Percentiles rank a stretch among this genome's conserved stretches.
phyloP scores from a whole-genome alignment of 2,329 filamentous ascomycete genomes.

The Didymella keratinophila region DNA sequence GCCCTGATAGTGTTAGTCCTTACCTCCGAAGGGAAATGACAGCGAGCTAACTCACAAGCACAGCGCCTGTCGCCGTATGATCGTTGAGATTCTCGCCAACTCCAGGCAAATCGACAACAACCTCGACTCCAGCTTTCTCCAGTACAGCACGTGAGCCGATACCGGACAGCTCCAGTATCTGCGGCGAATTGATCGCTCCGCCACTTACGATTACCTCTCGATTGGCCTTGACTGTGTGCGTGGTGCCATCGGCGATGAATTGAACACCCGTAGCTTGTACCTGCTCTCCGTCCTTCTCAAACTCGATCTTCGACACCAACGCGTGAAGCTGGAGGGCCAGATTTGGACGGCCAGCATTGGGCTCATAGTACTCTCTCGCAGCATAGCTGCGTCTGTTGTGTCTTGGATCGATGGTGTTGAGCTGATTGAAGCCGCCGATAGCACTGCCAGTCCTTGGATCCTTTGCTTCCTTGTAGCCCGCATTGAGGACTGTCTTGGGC shows the following conservation, averaged over 20 bases:
- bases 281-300: slow-evolving; percentile 53
- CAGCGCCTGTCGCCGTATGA: slow-evolving; percentile 35
- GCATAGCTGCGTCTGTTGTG: slow-evolving; percentile 45
- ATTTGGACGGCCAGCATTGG: slow-evolving; percentile 53
- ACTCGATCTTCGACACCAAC: slow-evolving; percentile 56
- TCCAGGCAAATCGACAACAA: slow-evolving; percentile 38
- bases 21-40: not conserved
- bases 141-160: slow-evolving; percentile 39
- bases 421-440: slow-evolving; percentile 44
- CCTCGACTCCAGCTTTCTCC: slow-evolving; percentile 35
- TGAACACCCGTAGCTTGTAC: slow-evolving; percentile 49
- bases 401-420: slow-evolving; percentile 38
- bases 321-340: slow-evolving; percentile 59
- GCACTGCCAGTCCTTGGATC: slow-evolving; percentile 40
- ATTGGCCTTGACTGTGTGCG: slow-evolving; percentile 36
- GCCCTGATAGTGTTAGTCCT: slow-evolving; percentile 17
- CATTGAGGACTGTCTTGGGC: slow-evolving; percentile 38
- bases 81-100: slow-evolving; percentile 51
- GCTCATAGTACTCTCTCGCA: slow-evolving; percentile 48
- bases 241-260: slow-evolving; percentile 51
- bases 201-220: slow-evolving; percentile 43
- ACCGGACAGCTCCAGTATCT: slow-evolving; percentile 46
- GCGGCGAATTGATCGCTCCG: slow-evolving; percentile 40
- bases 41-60: not conserved
- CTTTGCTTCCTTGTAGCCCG: slow-evolving; percentile 33